Conservation (phyloP, 192 early-diverging fungal species). For the Backusella mclennaniae region DNA sequence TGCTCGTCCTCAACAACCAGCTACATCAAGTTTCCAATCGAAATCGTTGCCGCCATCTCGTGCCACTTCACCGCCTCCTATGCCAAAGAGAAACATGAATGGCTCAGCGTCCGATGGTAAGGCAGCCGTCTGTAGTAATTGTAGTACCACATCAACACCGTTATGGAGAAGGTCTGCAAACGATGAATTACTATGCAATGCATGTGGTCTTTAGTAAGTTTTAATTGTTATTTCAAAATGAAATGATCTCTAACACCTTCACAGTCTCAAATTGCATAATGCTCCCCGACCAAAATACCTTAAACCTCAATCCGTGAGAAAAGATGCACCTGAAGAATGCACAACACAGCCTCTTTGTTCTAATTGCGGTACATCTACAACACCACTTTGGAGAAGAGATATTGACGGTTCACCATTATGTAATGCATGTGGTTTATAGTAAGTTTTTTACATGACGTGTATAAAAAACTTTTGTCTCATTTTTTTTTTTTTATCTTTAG, state of each 20-base stretch:
- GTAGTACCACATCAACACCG: slow-evolving; percentile 81
- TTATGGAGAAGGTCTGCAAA: slow-evolving; percentile 82
- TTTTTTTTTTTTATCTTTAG: slow-evolving; percentile 10
- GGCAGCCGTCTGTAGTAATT: slow-evolving; percentile 62
- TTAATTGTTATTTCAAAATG: background rate
- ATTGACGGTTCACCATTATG: slow-evolving; percentile 53
- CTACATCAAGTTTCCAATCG: background rate
- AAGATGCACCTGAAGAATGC: slow-evolving; percentile 40
- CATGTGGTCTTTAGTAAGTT: slow-evolving; percentile 57
- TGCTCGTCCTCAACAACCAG: background rate
- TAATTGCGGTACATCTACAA: slow-evolving; percentile 82
- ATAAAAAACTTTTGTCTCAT: background rate
- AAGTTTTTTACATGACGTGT: slow-evolving; percentile 10
- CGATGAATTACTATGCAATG: slow-evolving; percentile 56
- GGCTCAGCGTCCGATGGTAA: slow-evolving; percentile 7
- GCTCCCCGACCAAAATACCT: slow-evolving; percentile 76
- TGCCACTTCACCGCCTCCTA: slow-evolving; percentile 7
- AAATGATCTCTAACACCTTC: too few species aligned
- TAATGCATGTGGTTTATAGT: slow-evolving; percentile 61
- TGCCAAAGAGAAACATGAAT: slow-evolving; percentile 8
- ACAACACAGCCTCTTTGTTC: slow-evolving; percentile 51
- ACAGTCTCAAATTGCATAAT: slow-evolving; percentile 32
- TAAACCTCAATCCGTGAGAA: slow-evolving; percentile 69
- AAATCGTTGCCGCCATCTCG: slow-evolving; percentile 1
- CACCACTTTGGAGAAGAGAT: slow-evolving; percentile 92